Base-by-base conservation (phyloP, 208 protist genomes). In the Acanthamoeba culbertsoni region DNA sequence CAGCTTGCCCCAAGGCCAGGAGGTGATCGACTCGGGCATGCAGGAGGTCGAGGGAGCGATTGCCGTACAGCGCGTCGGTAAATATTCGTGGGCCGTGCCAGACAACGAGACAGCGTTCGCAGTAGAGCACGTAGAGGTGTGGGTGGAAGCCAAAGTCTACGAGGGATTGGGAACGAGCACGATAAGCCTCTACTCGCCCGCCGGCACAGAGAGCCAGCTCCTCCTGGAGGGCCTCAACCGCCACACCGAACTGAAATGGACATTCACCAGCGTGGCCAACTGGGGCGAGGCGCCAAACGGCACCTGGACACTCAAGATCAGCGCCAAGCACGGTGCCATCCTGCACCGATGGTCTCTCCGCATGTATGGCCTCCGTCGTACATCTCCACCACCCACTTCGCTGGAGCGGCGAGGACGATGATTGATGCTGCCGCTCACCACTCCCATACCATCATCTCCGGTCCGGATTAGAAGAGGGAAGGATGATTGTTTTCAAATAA, bases 301-400 rank as follows among this genome's bases (percentile, higher is more conserved):
- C 53, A 73, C 37, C 33, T 91, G 86, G 86, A 91, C 86, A 4
- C 57, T 91, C 77, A 88, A 57, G 77, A n/a, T 88, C 77, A 45
- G 16, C 23, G 43, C 77, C 45, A 3, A 88, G 48, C 16, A 88
- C n/a, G 77, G 77, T 31, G 77, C 77, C n/a, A 88, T 18, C 48
- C 51, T 88, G n/a, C 48, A 55, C 18, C 77, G 77, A 3, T 88
- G 77, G 77, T 28, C 20, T 35, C 51, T 88, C 48, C 45, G 48
- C 77, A 37, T 88, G 43, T 88, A 62, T 37, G 77, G 77, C 14
- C 26, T n/a, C 16, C 16, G 51, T n/a, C 51, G n/a, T n/a, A n/a
- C 51, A 59, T 59, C 51, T 59, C 16, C 51, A n/a, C n/a, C n/a
- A n/a, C n/a, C n/a, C n/a, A n/a, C n/a, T n/a, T n/a, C n/a, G n/a